Base-by-base conservation (phyloP, 768 basidiomycete genomes). In the Mycena galopus region DNA sequence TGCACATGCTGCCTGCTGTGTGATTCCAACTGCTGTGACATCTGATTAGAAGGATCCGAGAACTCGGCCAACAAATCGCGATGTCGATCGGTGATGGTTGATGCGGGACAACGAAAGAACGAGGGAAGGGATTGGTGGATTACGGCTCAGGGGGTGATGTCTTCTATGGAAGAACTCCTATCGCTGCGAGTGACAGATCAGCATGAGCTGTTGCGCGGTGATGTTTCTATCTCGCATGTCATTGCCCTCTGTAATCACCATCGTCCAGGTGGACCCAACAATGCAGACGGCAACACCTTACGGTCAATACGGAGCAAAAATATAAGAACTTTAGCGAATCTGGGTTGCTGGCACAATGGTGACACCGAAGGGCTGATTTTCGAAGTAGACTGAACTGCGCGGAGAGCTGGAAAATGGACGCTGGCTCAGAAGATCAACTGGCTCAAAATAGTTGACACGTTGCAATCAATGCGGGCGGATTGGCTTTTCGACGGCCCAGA, bases 61-160 rank as follows among this genome's bases (percentile, higher is more conserved):
- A n/a, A n/a, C n/a, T n/a, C n/a, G n/a, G n/a, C n/a, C n/a, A n/a
- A n/a, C n/a, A n/a, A n/a, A n/a, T n/a, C n/a, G n/a, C n/a, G n/a
- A n/a, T n/a, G n/a, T n/a, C n/a, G n/a, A n/a, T n/a, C n/a, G n/a
- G n/a, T n/a, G n/a, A n/a, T n/a, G n/a, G n/a, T n/a, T n/a, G n/a
- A n/a, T n/a, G n/a, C n/a, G n/a, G n/a, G n/a, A n/a, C n/a, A n/a
- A n/a, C n/a, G n/a, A n/a, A n/a, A n/a, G n/a, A n/a, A n/a, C n/a
- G n/a, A n/a, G n/a, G n/a, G n/a, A n/a, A n/a, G n/a, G n/a, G n/a
- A n/a, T n/a, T n/a, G n/a, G 5, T 47, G 44, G 44, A 47, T 47
- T n/a, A 47, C 44, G 3, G 68, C 62, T 3, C 68, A 69, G n/a
- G 50, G 8, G 0, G 50, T 51, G 50, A 51, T 51, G 50, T 51